These are phyloP conservation scores for Fusarium agapanthi DNA, from an alignment of 2,329 filamentous ascomycete genomes.

Conservation along the genomic window DNA sequence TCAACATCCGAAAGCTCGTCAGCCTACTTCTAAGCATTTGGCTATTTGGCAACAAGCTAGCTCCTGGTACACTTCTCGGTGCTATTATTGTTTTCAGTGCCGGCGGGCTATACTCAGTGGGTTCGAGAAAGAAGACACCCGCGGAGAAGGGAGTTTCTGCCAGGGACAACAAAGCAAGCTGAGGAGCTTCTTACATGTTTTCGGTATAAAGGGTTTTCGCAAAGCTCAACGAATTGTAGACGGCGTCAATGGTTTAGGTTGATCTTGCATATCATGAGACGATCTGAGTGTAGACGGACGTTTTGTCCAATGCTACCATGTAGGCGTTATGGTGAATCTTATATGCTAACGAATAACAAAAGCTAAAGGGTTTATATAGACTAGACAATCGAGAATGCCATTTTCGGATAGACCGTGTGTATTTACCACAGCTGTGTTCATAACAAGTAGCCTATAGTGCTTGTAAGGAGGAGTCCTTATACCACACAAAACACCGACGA, in stretches of 20 bases:
- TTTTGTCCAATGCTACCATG: neutral
- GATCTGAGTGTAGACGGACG: neutral
- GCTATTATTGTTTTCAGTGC: constrained; percentile 88
- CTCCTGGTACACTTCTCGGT: constrained; percentile 79
- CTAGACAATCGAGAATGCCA: neutral
- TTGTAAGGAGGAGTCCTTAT: neutral
- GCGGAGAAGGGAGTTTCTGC: constrained; percentile 9
- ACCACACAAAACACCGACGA: neutral
- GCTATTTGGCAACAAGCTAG: constrained; percentile 88
- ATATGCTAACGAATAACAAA: neutral
- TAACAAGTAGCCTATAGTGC: neutral
- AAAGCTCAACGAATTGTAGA: constrained; percentile 4
- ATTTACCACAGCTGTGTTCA: neutral
- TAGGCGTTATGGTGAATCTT: neutral
- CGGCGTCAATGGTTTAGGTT: constrained; percentile 1
- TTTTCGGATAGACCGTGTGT: neutral
- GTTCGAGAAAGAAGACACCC: constrained; percentile 53
- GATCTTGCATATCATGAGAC: neutral
- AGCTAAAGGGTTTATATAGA: neutral
- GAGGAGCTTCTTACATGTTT: neutral
- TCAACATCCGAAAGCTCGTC: constrained; percentile 94
- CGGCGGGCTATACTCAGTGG: constrained; percentile 89
- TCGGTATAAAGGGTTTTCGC: neutral
- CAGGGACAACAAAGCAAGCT: constrained; percentile 31
- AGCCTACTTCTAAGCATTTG: constrained; percentile 92